Conservation (phyloP, 2,329 filamentous ascomycete genomes). For the Colletotrichum paranaense region DNA sequence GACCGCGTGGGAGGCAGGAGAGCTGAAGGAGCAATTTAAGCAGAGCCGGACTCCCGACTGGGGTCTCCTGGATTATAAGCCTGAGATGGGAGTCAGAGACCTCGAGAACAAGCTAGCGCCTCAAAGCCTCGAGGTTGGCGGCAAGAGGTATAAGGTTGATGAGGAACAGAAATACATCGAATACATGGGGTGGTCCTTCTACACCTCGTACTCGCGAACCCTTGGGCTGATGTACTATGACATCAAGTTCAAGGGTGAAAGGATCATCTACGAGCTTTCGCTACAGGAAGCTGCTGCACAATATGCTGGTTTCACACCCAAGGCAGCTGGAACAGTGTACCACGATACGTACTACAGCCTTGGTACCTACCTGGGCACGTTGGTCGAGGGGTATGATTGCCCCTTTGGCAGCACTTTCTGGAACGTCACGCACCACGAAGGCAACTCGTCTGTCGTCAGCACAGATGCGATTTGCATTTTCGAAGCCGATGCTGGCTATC, state of each 20-base stretch:
- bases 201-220: slow-evolving; percentile 55
- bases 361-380: slow-evolving; percentile 47
- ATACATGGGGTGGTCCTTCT: slow-evolving; percentile 66
- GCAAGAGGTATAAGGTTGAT: slow-evolving; percentile 57
- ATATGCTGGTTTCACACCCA: slow-evolving; percentile 60
- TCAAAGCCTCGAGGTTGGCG: slow-evolving; percentile 49
- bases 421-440: slow-evolving; percentile 45
- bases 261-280: slow-evolving; percentile 63
- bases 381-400: slow-evolving; percentile 56
- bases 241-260: slow-evolving; percentile 61
- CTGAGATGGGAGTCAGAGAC: slow-evolving; percentile 44
- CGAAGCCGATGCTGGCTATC: slow-evolving; percentile 49
- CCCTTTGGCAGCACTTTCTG: slow-evolving; percentile 51
- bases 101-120: slow-evolving; percentile 50
- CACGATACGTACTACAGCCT: slow-evolving; percentile 54
- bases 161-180: slow-evolving; percentile 57
- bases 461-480: slow-evolving; percentile 52
- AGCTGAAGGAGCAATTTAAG: slow-evolving; percentile 47
- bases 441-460: slow-evolving; percentile 43
- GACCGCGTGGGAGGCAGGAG: slow-evolving; percentile 49
- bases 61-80: slow-evolving; percentile 48
- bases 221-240: slow-evolving; percentile 60
- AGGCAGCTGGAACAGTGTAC: slow-evolving; percentile 53
- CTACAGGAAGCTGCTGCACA: slow-evolving; percentile 65
- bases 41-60: slow-evolving; percentile 48